Base-by-base conservation (phyloP, 1,284 basidiomycete genomes). In the Pisolithus thermaeus region DNA sequence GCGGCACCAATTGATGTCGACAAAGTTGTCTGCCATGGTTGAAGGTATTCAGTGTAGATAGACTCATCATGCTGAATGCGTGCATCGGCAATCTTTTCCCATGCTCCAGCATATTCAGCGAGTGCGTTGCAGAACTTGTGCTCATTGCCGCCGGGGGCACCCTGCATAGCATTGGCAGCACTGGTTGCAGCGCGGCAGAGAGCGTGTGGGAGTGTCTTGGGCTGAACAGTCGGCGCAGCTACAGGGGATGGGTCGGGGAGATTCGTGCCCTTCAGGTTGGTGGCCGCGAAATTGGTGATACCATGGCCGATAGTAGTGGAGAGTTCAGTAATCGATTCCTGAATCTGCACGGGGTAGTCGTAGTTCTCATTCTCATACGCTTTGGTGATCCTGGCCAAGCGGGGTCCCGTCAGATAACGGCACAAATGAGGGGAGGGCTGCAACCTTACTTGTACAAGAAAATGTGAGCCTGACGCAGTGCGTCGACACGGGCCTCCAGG, bases 121-220 rank as follows among this genome's bases (percentile, higher is more conserved):
- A 99, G 78, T 0, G 89, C 89, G 61, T 82, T 82, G 35, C 83
- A 88, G 28, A 96, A 79, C 56, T 83, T 79, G 60, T 89, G 83
- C 8, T 83, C 78, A 12, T 69, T 70, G 20, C 77, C 77, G 25
- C 70, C 70, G 3, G 71, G 71, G 0, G 76, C 66, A 18, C 65
- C 64, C 49, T 80, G 74, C 23, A 90, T 69, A 8, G 77, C 71
- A 4, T 75, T 73, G 5, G 89, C 84, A 1, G 89, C 90, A 4
- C 74, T 69, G 48, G 84, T 81, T 1, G 94, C 84, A 0, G 93
- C 88, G 45, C 96, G 86, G 23, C 84, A 81, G 50, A 98, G 79
- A 0, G 97, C 96, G 67, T 98, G 96, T 3, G 94, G 89, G 45
- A 99, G 86, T 2, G 96, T 99, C 81, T 97, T 97, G 75, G 91